Base-by-base conservation (phyloP, 495 filamentous ascomycete species). In the Xylaria intraflava region DNA sequence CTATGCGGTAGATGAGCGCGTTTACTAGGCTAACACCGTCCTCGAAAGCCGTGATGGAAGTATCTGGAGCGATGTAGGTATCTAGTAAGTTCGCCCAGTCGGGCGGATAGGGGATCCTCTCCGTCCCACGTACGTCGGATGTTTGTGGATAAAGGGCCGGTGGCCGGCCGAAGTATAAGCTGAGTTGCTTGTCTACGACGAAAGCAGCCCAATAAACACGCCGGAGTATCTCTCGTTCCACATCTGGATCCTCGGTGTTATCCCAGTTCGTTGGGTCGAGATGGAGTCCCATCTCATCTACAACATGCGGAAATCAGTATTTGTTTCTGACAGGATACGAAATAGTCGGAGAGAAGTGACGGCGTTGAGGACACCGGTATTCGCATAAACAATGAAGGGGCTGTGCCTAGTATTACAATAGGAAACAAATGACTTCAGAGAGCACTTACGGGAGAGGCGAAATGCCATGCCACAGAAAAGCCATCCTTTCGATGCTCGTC, bases 131-230 rank as follows among this genome's bases (percentile, higher is more conserved):
- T 5, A 69, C 66, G 38, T 69, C 65, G 6, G 66, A 67, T 48
- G 65, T 61, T 8, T 61, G 42, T 0, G 66, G 66, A 40, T 67
- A 64, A 0, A 69, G 50, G 6, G 66, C 66, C 5, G 65, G 65
- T 9, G 66, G 66, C 20, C 66, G 52, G 0, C 65, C 66, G 39
- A 69, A 69, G 41, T 66, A 69, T 16, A 69, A 46, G 40, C 55
- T 61, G 3, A 66, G 56, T 41, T 67, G 62, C 55, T 65, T 69
- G 42, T 69, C 66, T 8, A 59, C 65, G 9, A 61, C 46, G 36
- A 69, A 67, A 8, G 61, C 66, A 38, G 62, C 66, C 66, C 66
- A 69, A 40, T 69, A 69, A 10, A 62, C 62, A 22, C 65, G 50
- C 20, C 65, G 43, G 8, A 60, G 51, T 20, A 67, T 62, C 33